Conservation (phyloP, 371 early-diverging fungal species). For the Syncephalastrum contaminatum region DNA sequence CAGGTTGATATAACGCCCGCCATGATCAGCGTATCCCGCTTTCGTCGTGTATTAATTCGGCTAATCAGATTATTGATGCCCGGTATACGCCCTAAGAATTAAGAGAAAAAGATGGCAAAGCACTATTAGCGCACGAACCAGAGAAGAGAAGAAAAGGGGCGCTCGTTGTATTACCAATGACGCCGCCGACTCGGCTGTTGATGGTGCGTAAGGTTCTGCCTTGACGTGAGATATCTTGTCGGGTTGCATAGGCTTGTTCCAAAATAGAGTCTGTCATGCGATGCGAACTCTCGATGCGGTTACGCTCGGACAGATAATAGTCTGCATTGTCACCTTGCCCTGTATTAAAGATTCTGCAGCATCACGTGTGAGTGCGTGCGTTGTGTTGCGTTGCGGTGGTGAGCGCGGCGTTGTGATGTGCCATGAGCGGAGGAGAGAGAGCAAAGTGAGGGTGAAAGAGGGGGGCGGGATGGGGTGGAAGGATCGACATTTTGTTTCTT, state of each 20-base stretch:
- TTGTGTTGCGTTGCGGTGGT: too few species aligned
- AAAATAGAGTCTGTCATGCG: conserved; percentile 67
- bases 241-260: conserved; percentile 67
- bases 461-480: not conserved
- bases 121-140: not conserved
- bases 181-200: conserved; percentile 46
- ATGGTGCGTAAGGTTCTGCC: conserved; percentile 49
- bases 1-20: conserved; percentile 63
- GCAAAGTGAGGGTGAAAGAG: too few species aligned
- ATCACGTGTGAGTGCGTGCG: not conserved
- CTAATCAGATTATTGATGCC: conserved; percentile 61
- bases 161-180: conserved; percentile 37
- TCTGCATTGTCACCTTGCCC: conserved; percentile 43
- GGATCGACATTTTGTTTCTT: not conserved
- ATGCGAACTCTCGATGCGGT: conserved; percentile 59
- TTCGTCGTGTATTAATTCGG: conserved; percentile 62
- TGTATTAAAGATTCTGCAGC: conserved; percentile 41
- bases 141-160: not conserved
- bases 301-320: conserved; percentile 61
- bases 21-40: conserved; percentile 64
- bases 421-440: too few species aligned
- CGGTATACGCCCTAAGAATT: conserved; percentile 51
- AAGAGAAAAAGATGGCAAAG: not conserved
- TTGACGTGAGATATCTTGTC: conserved; percentile 58
- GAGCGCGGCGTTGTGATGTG: too few species aligned